These are phyloP conservation scores for Coniella vitis DNA, from an alignment of 2,329 filamentous ascomycete species.

Conservation along the genomic window DNA sequence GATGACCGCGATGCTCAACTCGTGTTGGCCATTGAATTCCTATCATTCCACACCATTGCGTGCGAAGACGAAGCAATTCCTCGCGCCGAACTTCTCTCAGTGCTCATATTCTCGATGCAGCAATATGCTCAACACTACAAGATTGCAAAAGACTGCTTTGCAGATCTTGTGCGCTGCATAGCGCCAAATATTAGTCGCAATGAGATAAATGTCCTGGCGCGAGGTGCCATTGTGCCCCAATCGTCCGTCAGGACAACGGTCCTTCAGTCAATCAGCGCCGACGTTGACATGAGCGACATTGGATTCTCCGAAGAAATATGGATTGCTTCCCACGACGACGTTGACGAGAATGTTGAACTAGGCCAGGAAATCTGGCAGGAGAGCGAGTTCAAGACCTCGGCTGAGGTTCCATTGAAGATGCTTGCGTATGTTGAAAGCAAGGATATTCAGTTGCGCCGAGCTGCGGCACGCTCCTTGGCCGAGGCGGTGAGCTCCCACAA, in stretches of 20 bases:
- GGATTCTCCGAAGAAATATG: conserved; percentile 86
- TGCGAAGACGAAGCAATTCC: conserved; percentile 72
- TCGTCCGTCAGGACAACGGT: conserved; percentile 74
- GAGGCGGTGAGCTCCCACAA: conserved; percentile 60
- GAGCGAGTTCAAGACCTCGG: conserved; percentile 66
- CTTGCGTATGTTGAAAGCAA: conserved; percentile 73
- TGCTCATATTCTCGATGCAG: conserved; percentile 77
- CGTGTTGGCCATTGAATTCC: conserved; percentile 78
- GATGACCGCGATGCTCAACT: conserved; percentile 89
- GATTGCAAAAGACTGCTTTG: conserved; percentile 83
- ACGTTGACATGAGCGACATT: conserved; percentile 85
- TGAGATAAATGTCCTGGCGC: conserved; percentile 71
- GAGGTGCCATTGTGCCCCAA: conserved; percentile 73
- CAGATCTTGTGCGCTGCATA: conserved; percentile 77
- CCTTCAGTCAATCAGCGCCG: conserved; percentile 81
- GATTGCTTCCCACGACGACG: conserved; percentile 87
- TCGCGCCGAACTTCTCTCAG: conserved; percentile 63
- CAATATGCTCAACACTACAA: conserved; percentile 91
- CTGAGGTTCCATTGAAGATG: conserved; percentile 59
- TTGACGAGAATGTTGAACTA: conserved; percentile 77
- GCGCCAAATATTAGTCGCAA: conserved; percentile 68
- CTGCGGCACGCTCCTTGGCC: conserved; percentile 74
- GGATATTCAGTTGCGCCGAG: conserved; percentile 75
- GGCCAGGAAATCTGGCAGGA: conserved; percentile 93
- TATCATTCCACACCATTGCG: conserved; percentile 80